Evolutionary conservation across 2,329 filamentous ascomycete species (phyloP), one percentile per base, ranked within the genome.

Genomic region (Arthrobotrys entomopaga): DNA sequence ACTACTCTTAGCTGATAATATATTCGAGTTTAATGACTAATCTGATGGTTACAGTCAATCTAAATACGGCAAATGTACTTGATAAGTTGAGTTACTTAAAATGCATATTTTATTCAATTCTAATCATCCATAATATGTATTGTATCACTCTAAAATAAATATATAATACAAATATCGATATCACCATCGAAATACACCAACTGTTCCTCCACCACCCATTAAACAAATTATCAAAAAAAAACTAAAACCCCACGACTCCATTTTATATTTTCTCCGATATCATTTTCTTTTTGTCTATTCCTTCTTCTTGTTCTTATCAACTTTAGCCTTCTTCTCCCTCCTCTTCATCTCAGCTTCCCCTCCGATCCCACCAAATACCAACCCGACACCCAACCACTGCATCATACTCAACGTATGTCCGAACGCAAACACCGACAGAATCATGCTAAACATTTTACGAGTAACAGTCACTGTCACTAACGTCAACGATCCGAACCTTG

Each of bases 381-480:
- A 84, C 0, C 87, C 90, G 34, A 99, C 93, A 76, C 95, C 95
- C 5, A 96, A 84, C 91, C 93, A 97, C 83, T 99, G 95, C 86
- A 94, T 96, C n/a, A 84, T 83, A 26, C 88, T 91, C 56, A 99
- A 86, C 76, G 87, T 87, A 82, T 99, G 95, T 26, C 95, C 95
- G 81, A 98, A 99, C 83, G 92, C 93, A 74, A 98, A 85, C 26
- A 99, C 95, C 63, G 92, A 97, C 59, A 98, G 86, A 72, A 98
- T 92, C 95, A 99, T 99, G 77, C 94, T 98, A 81, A 98, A 87
- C 95, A 99, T 99, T 84, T 99, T 99, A 80, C 95, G 87, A 52
- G 95, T 99, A 52, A 99, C 95, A 1, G 93, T 99, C 1, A 99
- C 93, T 3, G 95, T 98, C 49, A 98, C 94, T 57, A 99, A 88